Percentiles rank a stretch among this genome's conserved stretches.
Conservation (phyloP, 2,329 filamentous ascomycete genomes). For the Lachnum nothofagi region DNA sequence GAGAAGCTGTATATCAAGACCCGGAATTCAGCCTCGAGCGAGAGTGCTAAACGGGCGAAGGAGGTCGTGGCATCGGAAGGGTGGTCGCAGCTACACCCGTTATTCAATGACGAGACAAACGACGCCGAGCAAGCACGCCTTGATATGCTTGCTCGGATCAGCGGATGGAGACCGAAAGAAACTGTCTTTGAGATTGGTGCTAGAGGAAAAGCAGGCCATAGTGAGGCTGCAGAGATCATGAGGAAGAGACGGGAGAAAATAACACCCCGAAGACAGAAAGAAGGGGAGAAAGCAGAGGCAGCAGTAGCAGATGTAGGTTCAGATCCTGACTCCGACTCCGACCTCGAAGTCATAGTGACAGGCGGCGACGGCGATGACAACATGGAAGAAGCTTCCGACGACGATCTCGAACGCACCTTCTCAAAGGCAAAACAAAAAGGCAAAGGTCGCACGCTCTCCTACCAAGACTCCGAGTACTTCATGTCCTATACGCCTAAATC, state of each 20-base stretch:
- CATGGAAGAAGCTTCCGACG: conserved; percentile 56
- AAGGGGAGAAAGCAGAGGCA: conserved; percentile 38
- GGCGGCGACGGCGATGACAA: conserved; percentile 36
- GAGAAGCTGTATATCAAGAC: conserved; percentile 91
- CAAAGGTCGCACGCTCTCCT: conserved; percentile 57
- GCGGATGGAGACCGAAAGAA: conserved; percentile 81
- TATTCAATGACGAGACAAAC: conserved; percentile 69
- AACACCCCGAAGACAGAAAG: conserved; percentile 45
- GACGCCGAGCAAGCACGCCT: conserved; percentile 67
- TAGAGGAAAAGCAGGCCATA: conserved; percentile 56
- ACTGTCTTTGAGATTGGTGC: conserved; percentile 94
- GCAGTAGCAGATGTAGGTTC: conserved; percentile 29
- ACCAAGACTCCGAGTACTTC: conserved; percentile 83
- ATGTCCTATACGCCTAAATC: conserved; percentile 90
- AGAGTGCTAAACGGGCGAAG: conserved; percentile 84
- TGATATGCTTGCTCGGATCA: conserved; percentile 83
- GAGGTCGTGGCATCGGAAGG: conserved; percentile 64
- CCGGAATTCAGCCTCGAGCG: conserved; percentile 79
- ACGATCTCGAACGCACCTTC: conserved; percentile 65
- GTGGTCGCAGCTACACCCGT: conserved; percentile 70
- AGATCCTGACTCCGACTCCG: conserved; percentile 38
- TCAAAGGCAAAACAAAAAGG: conserved; percentile 51
- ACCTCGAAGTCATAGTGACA: conserved; percentile 33
- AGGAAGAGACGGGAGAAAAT: conserved; percentile 66
- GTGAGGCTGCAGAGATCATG: conserved; percentile 70